A percentile compares a stretch with the other conserved stretches of the same genome.
Evolutionary conservation across 2,329 filamentous ascomycete genomes (phyloP).

Genomic region (Fonsecaea monophora): DNA sequence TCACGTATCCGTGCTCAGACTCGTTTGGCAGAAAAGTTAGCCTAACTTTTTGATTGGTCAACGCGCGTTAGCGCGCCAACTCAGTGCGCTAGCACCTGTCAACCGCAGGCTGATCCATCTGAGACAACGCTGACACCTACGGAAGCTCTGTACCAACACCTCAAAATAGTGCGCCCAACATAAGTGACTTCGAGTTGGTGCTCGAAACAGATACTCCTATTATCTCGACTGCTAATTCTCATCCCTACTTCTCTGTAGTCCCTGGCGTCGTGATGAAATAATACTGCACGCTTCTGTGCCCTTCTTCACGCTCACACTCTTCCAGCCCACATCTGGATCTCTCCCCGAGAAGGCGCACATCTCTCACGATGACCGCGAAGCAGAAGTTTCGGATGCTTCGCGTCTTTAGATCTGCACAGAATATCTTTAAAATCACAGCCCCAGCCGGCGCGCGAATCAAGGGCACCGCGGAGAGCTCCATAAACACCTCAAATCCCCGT

Average conservation of each 20-base stretch:
- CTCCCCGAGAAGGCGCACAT: constrained; percentile 20
- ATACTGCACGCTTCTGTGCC: too few relatives aligned
- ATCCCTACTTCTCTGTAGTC: constrained; percentile 10
- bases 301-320: neutral
- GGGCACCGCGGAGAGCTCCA: constrained; percentile 19
- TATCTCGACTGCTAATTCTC: constrained; percentile 3
- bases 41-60: too few relatives aligned
- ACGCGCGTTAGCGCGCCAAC: too few relatives aligned
- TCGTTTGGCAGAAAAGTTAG: too few relatives aligned
- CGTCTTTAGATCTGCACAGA: constrained; percentile 21
- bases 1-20: too few relatives aligned
- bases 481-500: constrained; percentile 6
- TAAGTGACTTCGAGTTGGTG: too few relatives aligned
- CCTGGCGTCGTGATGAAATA: too few relatives aligned
- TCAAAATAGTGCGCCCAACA: constrained; percentile 1
- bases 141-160: constrained; percentile 1
- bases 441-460: constrained; percentile 15
- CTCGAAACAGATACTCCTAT: constrained; percentile 3
- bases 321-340: constrained; percentile 20
- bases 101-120: too few relatives aligned
- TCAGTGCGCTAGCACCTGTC: too few relatives aligned
- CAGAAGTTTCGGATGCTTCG: constrained; percentile 17
- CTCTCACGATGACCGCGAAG: constrained; percentile 18
- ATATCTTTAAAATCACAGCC: constrained; percentile 19
- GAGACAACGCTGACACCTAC: neutral